These are phyloP conservation scores for Cladophialophora yegresii DNA, from an alignment of 2,329 filamentous ascomycete genomes.

Conservation along the genomic window DNA sequence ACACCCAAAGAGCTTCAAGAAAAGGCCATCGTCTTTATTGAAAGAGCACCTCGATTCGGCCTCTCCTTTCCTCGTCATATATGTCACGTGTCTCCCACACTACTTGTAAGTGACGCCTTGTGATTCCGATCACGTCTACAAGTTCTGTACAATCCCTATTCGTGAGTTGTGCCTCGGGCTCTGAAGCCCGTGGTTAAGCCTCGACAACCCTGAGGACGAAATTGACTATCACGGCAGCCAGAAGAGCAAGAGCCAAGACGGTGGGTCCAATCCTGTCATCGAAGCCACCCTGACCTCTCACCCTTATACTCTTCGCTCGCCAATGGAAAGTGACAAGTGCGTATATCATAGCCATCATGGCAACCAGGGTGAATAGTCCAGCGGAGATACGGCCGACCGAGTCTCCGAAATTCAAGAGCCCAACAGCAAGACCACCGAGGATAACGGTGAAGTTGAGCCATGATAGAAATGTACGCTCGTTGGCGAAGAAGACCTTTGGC, in stretches of 20 bases:
- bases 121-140: not conserved
- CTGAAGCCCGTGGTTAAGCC: not conserved
- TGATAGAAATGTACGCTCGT: slow-evolving; percentile 97
- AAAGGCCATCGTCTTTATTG: not conserved
- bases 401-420: slow-evolving; percentile 97
- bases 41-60: not conserved
- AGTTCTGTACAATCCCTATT: not conserved
- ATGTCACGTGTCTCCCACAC: not conserved
- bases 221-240: slow-evolving; percentile 92
- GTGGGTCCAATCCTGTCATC: slow-evolving; percentile 95
- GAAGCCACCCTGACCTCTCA: slow-evolving; percentile 90
- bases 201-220: slow-evolving; percentile 69
- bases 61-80: not conserved
- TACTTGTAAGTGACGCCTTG: not conserved
- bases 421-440: slow-evolving; percentile 91
- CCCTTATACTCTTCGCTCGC: slow-evolving; percentile 88
- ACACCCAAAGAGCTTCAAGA: not conserved
- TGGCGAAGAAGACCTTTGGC: slow-evolving; percentile 99
- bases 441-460: slow-evolving; percentile 99
- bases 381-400: slow-evolving; percentile 90
- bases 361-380: slow-evolving; percentile 88
- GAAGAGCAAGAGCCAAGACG: slow-evolving; percentile 78
- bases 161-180: not conserved
- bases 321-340: slow-evolving; percentile 95
- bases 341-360: slow-evolving; percentile 94